A percentile compares a stretch with the other conserved stretches of the same genome.
These are phyloP conservation scores for Russula compacta DNA, from an alignment of 768 basidiomycete species.

Conservation along the genomic window DNA sequence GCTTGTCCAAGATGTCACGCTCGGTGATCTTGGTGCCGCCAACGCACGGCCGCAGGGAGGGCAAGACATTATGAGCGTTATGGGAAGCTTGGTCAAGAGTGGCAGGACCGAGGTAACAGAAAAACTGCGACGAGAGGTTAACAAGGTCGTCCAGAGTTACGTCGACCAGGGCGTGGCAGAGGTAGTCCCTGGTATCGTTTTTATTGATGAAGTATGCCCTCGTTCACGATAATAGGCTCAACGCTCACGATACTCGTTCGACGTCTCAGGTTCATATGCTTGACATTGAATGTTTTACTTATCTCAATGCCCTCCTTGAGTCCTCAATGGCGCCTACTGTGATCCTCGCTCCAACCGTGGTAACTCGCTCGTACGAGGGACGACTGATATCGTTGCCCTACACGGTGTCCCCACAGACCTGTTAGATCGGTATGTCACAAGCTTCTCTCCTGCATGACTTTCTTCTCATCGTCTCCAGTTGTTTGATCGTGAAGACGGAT, in stretches of 20 bases:
- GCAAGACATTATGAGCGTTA: conserved; percentile 98
- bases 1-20: conserved; percentile 87
- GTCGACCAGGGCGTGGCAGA: conserved; percentile 98
- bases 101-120: conserved; percentile 96
- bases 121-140: conserved; percentile 89
- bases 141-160: conserved; percentile 94
- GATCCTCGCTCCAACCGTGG: conserved; percentile 92
- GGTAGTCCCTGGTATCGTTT: conserved; percentile 94
- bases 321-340: conserved; percentile 97
- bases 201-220: conserved; percentile 86
- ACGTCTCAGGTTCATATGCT: conserved; percentile 88
- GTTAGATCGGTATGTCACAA: conserved; percentile 63
- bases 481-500: conserved; percentile 92
- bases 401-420: conserved; percentile 94
- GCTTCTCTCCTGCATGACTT: neutral
- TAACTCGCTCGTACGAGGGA: conserved; percentile 85
- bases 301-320: conserved; percentile 91
- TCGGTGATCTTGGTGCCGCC: conserved; percentile 92
- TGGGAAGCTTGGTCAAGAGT: conserved; percentile 84
- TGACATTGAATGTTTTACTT: conserved; percentile 99
- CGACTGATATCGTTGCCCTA: conserved; percentile 81
- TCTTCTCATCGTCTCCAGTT: conserved; percentile 36
- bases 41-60: conserved; percentile 95
- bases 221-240: neutral
- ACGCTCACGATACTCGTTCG: neutral